A percentile compares a stretch with the other conserved stretches of the same genome.
Evolutionary conservation across 2,329 filamentous ascomycete species (phyloP).

Genomic region (Myriosclerotinia duriaeana): DNA sequence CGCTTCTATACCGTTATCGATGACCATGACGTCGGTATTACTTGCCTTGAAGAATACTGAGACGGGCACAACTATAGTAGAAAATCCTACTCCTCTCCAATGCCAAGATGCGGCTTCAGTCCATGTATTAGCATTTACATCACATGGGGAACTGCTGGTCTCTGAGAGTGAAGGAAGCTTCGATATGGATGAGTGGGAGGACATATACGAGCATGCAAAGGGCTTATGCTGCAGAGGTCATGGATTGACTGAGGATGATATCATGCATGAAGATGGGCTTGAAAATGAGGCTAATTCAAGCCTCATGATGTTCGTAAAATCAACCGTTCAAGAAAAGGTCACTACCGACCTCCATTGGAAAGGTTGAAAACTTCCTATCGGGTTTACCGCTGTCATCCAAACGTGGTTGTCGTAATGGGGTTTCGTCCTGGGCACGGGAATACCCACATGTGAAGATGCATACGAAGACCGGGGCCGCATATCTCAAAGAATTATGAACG

Average conservation of each 20-base stretch:
- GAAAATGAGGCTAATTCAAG: constrained; percentile 46
- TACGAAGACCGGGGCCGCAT: constrained; percentile 4
- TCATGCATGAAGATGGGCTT: constrained; percentile 40
- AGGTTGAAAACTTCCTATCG: constrained; percentile 32
- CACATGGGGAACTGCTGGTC: constrained; percentile 68
- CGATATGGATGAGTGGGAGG: constrained; percentile 71
- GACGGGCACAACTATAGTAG: constrained; percentile 47
- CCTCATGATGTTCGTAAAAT: constrained; percentile 61
- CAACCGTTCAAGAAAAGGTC: constrained; percentile 58
- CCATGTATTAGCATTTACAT: constrained; percentile 83
- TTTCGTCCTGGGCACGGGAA: constrained; percentile 16
- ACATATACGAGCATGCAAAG: constrained; percentile 63
- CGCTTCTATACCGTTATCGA: constrained; percentile 75
- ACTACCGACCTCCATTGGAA: constrained; percentile 58
- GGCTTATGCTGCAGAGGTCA: constrained; percentile 58
- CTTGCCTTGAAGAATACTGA: constrained; percentile 55
- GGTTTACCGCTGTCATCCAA: constrained; percentile 21
- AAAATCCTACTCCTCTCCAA: constrained; percentile 63
- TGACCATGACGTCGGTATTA: constrained; percentile 65
- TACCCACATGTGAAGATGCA: constrained; percentile 3
- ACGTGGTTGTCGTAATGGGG: background rate
- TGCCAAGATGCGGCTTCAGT: constrained; percentile 65
- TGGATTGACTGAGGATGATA: constrained; percentile 32
- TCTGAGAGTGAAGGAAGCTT: constrained; percentile 82
- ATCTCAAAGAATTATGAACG: constrained; percentile 8